Evolutionary conservation across 1,139 yeast genomes (phyloP), one percentile per base, ranked within the genome.

Genomic region (Diutina rugosa): DNA sequence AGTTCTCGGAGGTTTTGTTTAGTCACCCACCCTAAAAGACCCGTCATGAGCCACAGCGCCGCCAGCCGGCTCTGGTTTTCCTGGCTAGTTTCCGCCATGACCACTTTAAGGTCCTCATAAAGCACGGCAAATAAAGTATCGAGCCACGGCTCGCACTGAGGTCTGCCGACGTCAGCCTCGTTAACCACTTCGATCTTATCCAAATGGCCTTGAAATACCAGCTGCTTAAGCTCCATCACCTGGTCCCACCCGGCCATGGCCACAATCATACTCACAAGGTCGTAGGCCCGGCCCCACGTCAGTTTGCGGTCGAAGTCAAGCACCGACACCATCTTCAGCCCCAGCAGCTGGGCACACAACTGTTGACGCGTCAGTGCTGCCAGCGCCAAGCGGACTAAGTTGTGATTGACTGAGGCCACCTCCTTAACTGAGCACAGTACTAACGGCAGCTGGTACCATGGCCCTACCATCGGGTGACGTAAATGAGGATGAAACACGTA

Each of bases 251-350:
- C 79, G 38, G 69, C 65, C 21, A 67, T 57, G 1, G 79, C 77
- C 1, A 72, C 68, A 49, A 75, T 64, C 38, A 72, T 65, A 3
- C 78, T 69, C 54, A 76, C 59, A 46, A 76, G 61, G 58, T 74
- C 77, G 60, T 74, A 76, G 52, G 73, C 65, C 56, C 76, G 67
- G 6, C 79, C 79, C 78, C 79, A 75, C 2, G 77, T 72, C 0
- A 77, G 72, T 46, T 64, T 69, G 54, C 64, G 63, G 51, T 66
- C 64, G 59, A 73, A 74, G 57, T 74, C 76, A 28, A 72, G 58
- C 4, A 73, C 62, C 1, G 76, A 70, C 14, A 67, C 58, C 55
- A 66, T 61, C 5, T 69, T 61, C 6, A 60, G 56, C 3, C 72
- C 72, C 1, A 71, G 64, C 1, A 77, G 72, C 59, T 67, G 74